Conservation (phyloP, 768 basidiomycete genomes). For the Suillus cothurnatus region DNA sequence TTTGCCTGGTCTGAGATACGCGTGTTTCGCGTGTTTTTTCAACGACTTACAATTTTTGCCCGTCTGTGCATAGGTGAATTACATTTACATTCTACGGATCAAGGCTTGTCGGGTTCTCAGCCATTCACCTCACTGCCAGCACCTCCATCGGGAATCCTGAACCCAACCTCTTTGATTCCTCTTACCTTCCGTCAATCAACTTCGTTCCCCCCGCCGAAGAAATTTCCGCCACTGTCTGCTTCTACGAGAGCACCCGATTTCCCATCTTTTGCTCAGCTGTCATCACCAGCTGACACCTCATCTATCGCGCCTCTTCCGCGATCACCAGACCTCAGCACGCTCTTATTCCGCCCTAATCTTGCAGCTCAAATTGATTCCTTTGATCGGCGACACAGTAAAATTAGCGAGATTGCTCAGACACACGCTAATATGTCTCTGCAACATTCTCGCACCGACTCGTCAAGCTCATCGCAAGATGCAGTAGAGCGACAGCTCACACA, state of each 20-base stretch:
- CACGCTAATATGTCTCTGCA: neutral
- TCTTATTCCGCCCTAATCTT: conserved; percentile 7
- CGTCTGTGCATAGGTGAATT: neutral
- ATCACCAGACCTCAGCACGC: conserved; percentile 25
- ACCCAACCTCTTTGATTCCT: neutral
- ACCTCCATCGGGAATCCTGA: neutral
- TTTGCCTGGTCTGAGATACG: neutral
- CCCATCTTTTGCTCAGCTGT: conserved; percentile 21
- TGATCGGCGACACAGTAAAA: conserved; percentile 16
- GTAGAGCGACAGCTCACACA: conserved; percentile 56
- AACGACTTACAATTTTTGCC: neutral
- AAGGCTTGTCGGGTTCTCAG: neutral
- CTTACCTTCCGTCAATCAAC: neutral
- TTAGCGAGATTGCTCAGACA: neutral
- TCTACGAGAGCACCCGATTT: conserved; percentile 10
- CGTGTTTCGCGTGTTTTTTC: neutral
- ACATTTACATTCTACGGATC: neutral
- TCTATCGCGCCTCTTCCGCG: conserved; percentile 17
- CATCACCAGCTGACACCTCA: conserved; percentile 20
- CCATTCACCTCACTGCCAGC: neutral
- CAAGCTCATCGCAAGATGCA: conserved; percentile 40
- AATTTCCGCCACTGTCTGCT: neutral
- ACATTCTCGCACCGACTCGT: conserved; percentile 27
- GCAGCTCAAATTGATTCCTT: conserved; percentile 22
- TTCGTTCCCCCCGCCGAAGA: neutral